Evolutionary conservation across 2,329 filamentous ascomycete genomes (phyloP).

Genomic region (Venturiaceae sp.): DNA sequence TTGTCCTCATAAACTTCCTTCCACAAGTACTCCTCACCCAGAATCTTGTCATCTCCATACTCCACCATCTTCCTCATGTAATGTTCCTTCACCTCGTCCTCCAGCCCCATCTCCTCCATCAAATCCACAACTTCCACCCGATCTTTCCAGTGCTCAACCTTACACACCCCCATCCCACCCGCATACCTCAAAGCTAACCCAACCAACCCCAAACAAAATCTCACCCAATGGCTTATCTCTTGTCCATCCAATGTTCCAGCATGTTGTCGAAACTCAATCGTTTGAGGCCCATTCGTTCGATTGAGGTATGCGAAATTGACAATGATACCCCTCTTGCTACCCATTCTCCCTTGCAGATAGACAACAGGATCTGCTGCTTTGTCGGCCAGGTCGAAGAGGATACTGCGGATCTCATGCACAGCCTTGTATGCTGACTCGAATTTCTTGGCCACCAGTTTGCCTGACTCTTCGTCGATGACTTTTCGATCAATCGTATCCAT

Average conservation of each 20-base stretch:
- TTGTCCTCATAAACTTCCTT: neutral
- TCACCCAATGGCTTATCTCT: constrained; percentile 10
- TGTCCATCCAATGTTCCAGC: constrained; percentile 8
- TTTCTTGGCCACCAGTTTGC: neutral
- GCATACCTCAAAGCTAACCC: constrained; percentile 10
- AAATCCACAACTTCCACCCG: constrained; percentile 12
- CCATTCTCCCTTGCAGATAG: constrained; percentile 7
- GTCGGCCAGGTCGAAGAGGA: constrained; percentile 9
- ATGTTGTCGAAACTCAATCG: constrained; percentile 13
- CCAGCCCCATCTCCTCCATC: constrained; percentile 13
- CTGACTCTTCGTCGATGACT: neutral
- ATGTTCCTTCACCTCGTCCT: constrained; percentile 9
- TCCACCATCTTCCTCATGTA: constrained; percentile 5
- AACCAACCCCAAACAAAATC: constrained; percentile 11
- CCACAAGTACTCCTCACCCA: neutral
- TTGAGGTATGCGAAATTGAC: constrained; percentile 11
- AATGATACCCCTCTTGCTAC: neutral
- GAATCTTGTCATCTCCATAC: neutral
- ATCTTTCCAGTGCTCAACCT: constrained; percentile 10
- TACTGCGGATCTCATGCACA: constrained; percentile 6
- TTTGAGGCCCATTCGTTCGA: constrained; percentile 8
- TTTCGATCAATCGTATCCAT: neutral
- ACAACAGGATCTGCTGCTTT: neutral
- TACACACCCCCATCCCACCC: constrained; percentile 2
- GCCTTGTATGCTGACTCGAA: constrained; percentile 3